These are phyloP conservation scores for Phytophthora litchii DNA, from an alignment of 352 stramenopile genomes.

Conservation along the genomic window DNA sequence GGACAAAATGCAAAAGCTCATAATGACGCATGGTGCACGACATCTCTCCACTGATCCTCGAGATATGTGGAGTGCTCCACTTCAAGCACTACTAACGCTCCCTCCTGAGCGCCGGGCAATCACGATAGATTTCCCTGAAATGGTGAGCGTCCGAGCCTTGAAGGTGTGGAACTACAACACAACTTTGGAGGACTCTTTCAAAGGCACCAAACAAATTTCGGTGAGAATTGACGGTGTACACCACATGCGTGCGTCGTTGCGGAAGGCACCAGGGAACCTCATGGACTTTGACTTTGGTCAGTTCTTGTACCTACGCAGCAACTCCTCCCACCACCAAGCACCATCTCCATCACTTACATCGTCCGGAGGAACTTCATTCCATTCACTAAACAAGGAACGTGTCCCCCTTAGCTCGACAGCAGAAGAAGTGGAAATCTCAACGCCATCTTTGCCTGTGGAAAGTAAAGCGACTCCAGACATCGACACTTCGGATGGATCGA, in stretches of 20 bases:
- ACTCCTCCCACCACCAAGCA: conserved; percentile 10
- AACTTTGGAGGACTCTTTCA: conserved; percentile 75
- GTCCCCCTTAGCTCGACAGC: not conserved
- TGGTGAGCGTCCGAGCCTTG: conserved; percentile 51
- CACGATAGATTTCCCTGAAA: conserved; percentile 53
- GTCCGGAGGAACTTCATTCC: conserved; percentile 15
- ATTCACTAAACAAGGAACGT: conserved; percentile 17
- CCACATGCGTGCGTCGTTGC: conserved; percentile 61
- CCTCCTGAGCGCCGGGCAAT: conserved; percentile 47
- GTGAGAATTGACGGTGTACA: conserved; percentile 57
- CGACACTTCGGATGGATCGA: conserved; percentile 10
- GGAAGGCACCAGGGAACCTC: conserved; percentile 79
- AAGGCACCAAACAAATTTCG: conserved; percentile 68
- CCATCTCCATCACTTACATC: not conserved
- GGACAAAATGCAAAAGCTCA: conserved; percentile 40
- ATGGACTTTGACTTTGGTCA: conserved; percentile 88
- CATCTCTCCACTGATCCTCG: conserved; percentile 53
- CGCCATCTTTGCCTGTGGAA: conserved; percentile 16
- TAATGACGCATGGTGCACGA: conserved; percentile 45
- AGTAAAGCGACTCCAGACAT: not conserved
- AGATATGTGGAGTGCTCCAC: conserved; percentile 70
- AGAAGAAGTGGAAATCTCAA: conserved; percentile 20
- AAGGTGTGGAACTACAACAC: conserved; percentile 87
- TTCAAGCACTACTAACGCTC: conserved; percentile 47
- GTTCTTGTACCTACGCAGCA: conserved; percentile 61